Evolutionary conservation across 495 filamentous ascomycete genomes (phyloP).

Genomic region (Gamarada debralockiae): DNA sequence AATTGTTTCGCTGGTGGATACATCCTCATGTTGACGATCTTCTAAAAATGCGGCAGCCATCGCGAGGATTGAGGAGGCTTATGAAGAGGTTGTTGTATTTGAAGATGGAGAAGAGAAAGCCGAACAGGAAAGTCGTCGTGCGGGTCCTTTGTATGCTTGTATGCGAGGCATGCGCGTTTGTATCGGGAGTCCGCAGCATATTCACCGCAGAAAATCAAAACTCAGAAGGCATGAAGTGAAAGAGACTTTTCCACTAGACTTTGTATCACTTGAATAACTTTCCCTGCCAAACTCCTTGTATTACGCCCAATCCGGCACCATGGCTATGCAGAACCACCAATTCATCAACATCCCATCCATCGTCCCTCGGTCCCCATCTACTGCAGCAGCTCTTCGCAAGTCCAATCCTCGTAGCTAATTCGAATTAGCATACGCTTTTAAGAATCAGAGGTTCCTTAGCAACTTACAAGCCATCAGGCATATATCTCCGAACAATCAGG

Average conservation of each 20-base stretch:
- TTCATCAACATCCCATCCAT: not conserved
- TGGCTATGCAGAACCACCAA: slow-evolving; percentile 14
- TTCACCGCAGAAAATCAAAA: too few species aligned
- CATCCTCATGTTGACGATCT: too few species aligned
- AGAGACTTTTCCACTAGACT: not conserved
- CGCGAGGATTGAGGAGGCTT: too few species aligned
- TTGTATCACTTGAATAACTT: too few species aligned
- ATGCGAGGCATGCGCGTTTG: not conserved
- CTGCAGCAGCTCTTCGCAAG: slow-evolving; percentile 85
- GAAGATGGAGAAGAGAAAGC: not conserved
- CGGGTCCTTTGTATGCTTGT: too few species aligned
- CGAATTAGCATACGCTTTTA: slow-evolving; percentile 18
- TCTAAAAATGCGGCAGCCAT: too few species aligned
- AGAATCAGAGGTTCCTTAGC: not conserved
- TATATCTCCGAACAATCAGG: slow-evolving; percentile 86
- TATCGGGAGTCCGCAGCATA: not conserved
- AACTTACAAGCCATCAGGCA: slow-evolving; percentile 94
- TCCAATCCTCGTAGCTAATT: slow-evolving; percentile 95
- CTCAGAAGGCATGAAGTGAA: too few species aligned
- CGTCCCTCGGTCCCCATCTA: slow-evolving; percentile 9
- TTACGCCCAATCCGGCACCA: slow-evolving; percentile 20
- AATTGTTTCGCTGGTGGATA: too few species aligned
- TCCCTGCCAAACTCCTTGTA: slow-evolving; percentile 22
- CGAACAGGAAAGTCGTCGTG: not conserved
- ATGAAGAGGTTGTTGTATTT: too few species aligned